Base-by-base conservation (phyloP, 108 stramenopile genomes). In the Cyclotella choctawhatcheeana region DNA sequence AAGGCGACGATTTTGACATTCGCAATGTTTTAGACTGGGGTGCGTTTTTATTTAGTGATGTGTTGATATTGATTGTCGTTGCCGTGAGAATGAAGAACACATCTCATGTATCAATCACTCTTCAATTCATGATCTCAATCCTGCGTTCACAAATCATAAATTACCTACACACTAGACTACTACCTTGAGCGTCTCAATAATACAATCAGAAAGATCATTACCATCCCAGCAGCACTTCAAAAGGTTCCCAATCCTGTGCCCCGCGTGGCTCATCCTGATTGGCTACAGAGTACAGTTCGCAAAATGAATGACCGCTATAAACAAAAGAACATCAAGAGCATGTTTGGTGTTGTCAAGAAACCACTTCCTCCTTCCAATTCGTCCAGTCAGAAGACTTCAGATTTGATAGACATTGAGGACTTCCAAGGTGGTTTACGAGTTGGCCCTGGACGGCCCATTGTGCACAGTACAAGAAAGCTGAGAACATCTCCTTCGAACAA, bases 221-320 rank as follows among this genome's bases (percentile, higher is more conserved):
- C 98, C 16, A 99, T 99, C 56, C 99, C 99, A 20, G 99, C 99
- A 22, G 99, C 97, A 4, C 77, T 98, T 72, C 99, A 99, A 67
- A 93, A 94, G 44, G 83, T 98, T 8, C 58, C 64, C 0, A 99
- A 99, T 85, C 99, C 99, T 25, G 96, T 97, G 6, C 97, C 98
- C 0, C 82, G 97, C 5, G 89, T 98, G 2, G 68, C 84, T 7
- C 99, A 98, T 83, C 99, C 99, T 27, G 95, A 89, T 12, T 99
- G 99, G 99, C 86, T 99, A 31, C 76, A 85, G 20, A 82, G 84
- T 24, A 93, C 88, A 51, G 96, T 99, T 37, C 75, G 89, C 33
- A 83, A 89, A 71, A 59, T 95, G 76, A 90, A 92, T 59, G 95
- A 96, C 62, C 73, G 73, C n/a, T 89, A 81, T 66, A 86, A 94